These are phyloP conservation scores for Podospora pseudoanserina DNA, from an alignment of 495 filamentous ascomycete genomes.

Conservation along the genomic window DNA sequence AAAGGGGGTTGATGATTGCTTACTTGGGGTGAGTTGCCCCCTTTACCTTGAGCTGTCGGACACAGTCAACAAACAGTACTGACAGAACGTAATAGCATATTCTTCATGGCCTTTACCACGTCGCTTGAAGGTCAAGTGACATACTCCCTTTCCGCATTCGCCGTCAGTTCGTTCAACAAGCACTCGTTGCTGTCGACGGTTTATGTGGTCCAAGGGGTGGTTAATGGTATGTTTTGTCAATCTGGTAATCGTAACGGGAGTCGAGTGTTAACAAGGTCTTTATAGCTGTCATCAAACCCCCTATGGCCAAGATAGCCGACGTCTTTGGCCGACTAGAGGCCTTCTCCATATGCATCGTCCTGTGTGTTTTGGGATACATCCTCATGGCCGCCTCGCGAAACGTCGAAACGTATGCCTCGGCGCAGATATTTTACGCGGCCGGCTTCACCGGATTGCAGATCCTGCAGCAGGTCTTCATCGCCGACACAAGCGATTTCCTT, in stretches of 20 bases:
- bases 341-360: conserved; percentile 33
- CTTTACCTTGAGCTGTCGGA: background rate
- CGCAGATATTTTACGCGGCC: conserved; percentile 47
- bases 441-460: conserved; percentile 53
- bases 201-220: conserved; percentile 51
- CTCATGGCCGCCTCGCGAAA: conserved; percentile 38
- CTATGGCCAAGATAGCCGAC: conserved; percentile 44
- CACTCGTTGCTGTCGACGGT: conserved; percentile 59
- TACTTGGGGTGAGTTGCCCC: conserved; percentile 38
- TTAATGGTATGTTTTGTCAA: conserved; percentile 35
- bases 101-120: conserved; percentile 45
- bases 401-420: conserved; percentile 43
- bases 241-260: background rate
- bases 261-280: background rate
- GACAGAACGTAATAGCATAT: conserved; percentile 22
- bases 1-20: conserved; percentile 40
- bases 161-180: conserved; percentile 52
- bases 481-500: conserved; percentile 60
- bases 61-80: conserved; percentile 1
- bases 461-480: conserved; percentile 59
- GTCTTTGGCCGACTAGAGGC: conserved; percentile 44
- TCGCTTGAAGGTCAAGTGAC: conserved; percentile 48
- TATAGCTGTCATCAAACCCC: conserved; percentile 41
- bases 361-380: conserved; percentile 40
- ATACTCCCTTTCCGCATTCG: conserved; percentile 43